Base-by-base conservation (phyloP, 306 rosid genomes). In the Cajanus cajan region DNA sequence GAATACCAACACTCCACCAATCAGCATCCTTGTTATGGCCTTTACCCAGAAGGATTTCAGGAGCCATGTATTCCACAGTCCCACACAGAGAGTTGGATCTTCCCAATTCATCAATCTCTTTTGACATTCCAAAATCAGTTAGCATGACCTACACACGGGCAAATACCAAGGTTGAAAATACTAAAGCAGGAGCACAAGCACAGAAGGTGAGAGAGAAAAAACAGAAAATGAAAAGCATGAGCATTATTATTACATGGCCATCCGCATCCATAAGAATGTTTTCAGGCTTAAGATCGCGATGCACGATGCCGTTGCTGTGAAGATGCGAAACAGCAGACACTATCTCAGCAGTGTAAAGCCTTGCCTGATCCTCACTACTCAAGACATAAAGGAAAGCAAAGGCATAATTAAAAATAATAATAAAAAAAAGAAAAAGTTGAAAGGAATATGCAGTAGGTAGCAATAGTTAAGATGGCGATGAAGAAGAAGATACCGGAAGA, bases 1-100 rank as follows among this genome's bases (percentile, higher is more conserved):
- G 96, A 51, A 90, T 82, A 63, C 98, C 98, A 4, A 86, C 84
- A 79, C 98, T 95, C 98, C 98, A 95, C 98, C 98, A 95, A 85
- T 95, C 98, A 1, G 97, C 93, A 33, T 92, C 96, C 85, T 95
- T 95, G 91, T 92, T 95, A 82, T 95, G 98, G 66, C 98, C 98
- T 84, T 90, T 92, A 50, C 87, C 89, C 55, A 83, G 70, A 79
- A 95, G 80, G 59, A 95, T 95, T 82, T 95, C 98, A 0, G 98
- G 98, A 85, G 98, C 97, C 98, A 95, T 95, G 74, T 92, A 95
- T 68, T 92, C 98, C 0, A 92, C 90, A 34, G 98, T 95, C 50
- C 98, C 98, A 54, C 98, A 95, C 87, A 95, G n/a, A 37, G 98
- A 95, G 79, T 95, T 95, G 8, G 98, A 91, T 81, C 98, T 89